A percentile compares a stretch with the other conserved stretches of the same genome.
These are phyloP conservation scores for Teratosphaeria gauchensis DNA, from an alignment of 2,329 filamentous ascomycete genomes.

Conservation along the genomic window DNA sequence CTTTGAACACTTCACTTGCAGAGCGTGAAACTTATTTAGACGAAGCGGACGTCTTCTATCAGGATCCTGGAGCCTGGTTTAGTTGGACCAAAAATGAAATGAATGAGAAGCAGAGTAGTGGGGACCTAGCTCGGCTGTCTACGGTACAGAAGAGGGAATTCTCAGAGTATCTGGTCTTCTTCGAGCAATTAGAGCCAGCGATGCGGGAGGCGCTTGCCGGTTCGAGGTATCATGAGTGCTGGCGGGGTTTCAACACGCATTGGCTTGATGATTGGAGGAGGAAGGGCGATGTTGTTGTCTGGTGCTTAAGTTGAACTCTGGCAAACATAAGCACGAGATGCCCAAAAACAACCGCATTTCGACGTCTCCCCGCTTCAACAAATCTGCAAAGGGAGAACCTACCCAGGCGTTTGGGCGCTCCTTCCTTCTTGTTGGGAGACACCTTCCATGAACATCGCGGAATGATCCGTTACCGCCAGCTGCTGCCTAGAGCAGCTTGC, in stretches of 20 bases:
- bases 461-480: background rate
- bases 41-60: slow-evolving; percentile 87
- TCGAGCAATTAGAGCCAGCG: slow-evolving; percentile 46
- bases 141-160: slow-evolving; percentile 17
- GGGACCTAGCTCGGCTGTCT: background rate
- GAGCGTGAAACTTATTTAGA: slow-evolving; percentile 66
- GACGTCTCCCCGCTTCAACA: too few species aligned
- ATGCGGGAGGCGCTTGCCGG: slow-evolving; percentile 35
- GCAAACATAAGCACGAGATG: too few species aligned
- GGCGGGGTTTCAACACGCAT: slow-evolving; percentile 50
- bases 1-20: slow-evolving; percentile 54
- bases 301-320: slow-evolving; percentile 29
- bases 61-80: slow-evolving; percentile 43
- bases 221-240: slow-evolving; percentile 48
- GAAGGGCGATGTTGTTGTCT: slow-evolving; percentile 53
- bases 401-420: too few species aligned
- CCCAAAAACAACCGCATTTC: too few species aligned
- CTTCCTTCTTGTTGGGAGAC: background rate
- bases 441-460: background rate
- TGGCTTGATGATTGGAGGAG: slow-evolving; percentile 55
- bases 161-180: slow-evolving; percentile 44
- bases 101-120: slow-evolving; percentile 5
- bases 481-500: too few species aligned
- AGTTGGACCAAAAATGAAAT: background rate
- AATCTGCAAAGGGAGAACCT: too few species aligned